Base-by-base conservation (phyloP, 2,329 filamentous ascomycete species). In the Alternaria solani region DNA sequence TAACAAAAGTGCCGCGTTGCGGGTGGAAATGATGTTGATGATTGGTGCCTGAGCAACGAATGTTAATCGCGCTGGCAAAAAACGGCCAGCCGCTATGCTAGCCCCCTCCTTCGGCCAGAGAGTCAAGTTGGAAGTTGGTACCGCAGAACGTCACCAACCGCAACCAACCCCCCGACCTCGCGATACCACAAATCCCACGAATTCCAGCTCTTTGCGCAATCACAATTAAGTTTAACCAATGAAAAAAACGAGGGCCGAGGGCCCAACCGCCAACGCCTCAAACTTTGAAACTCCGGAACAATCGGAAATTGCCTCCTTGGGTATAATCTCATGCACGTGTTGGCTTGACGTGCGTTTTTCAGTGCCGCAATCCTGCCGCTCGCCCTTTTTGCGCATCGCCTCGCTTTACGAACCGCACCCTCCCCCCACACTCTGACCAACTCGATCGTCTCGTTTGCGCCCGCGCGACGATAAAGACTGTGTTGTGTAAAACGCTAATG, bases 261-360 rank as follows among this genome's bases (percentile, higher is more conserved):
- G 32, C 32, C 55, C 49, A 61, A 61, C 46, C 60, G 54, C 55
- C 62, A 55, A 57, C 54, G 51, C 47, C 34, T 43, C 28, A 48
- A 54, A 63, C 42, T 39, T 36, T 51, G 51, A 62, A 62, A 52
- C 41, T 53, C 57, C 56, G 60, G 54, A 59, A 59, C 38, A 46
- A 7, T 48, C 60, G 66, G 64, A 70, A 66, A 65, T 67, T 67
- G 58, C 57, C 64, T 64, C 43, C 46, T 47, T 55, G 51, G 56
- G 64, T 62, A 58, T 57, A 62, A 57, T 49, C 20, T 55, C 39
- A 51, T 62, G 55, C 64, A 61, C 58, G 57, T 65, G 64, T 61
- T 54, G 46, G 51, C 46, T 25, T 49, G 46, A 48, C 46, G 46
- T 49, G 46, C 46, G 14, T 49, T 49, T 49, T 16, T 34, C 46